Evolutionary conservation across 2,329 filamentous ascomycete species (phyloP), one percentile per base, ranked within the genome.

Genomic region (Curvularia sp.): DNA sequence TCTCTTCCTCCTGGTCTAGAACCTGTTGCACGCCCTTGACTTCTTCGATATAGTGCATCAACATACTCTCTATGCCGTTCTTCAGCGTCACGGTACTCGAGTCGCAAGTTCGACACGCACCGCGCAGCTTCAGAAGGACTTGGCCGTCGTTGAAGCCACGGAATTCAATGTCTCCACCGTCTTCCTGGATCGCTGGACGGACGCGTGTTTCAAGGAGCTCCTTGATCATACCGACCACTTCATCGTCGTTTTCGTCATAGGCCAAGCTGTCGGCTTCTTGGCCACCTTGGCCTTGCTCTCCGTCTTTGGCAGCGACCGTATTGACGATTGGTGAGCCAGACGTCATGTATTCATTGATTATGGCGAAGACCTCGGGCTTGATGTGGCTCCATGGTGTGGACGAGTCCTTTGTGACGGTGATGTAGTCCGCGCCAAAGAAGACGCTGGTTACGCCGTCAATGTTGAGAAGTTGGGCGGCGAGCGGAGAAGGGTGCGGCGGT

Each of bases 201-300:
- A 99, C 97, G 61, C 95, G 85, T 25, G 95, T 99, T 79, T 99
- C 95, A 34, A 99, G 83, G 30, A 99, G 82, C 80, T 99, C 95
- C 81, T 98, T 97, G 80, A 99, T 98, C 95, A 98, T 98, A 58
- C 92, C 90, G 8, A 99, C 90, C 10, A 97, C 92, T 79, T 99
- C 95, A 66, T 89, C 89, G 75, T 99, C 95, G 62, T 96, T 89
- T 74, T 97, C 93, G 69, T 94, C 88, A 77, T 94, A 97, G 21
- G 86, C 86, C 50, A 97, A 81, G 59, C 87, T 90, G 70, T 96
- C 92, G 60, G 86, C 85, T 61, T 82, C 81, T 13, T 69, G 77
- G 49, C 78, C 78, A 57, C 80, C 79, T 70, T 85, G 80, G 27
- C 81, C 79, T 73, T 85, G 79, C 48, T 82, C 79, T 47, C 78